Percentiles rank a stretch among this genome's conserved stretches.
phyloP scores from a whole-genome alignment of 139 green algal genomes.

The Coelastrella sp. region DNA sequence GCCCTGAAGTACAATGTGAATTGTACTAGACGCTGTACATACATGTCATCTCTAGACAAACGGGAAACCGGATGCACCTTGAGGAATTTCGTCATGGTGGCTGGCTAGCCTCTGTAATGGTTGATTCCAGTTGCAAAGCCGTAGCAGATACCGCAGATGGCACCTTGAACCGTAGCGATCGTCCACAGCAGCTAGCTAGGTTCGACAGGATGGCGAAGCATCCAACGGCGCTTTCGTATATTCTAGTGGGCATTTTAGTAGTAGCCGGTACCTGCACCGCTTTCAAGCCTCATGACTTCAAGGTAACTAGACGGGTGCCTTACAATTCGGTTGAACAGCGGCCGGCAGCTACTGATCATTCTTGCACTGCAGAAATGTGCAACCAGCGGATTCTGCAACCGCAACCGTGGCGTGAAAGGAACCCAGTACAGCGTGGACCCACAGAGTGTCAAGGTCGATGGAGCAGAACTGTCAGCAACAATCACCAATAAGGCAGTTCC shows the following conservation, averaged over 20 bases:
- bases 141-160: background rate
- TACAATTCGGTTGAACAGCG: background rate
- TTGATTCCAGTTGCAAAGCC: too few species aligned
- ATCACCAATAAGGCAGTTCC: conserved; percentile 61
- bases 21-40: too few species aligned
- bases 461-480: conserved; percentile 59
- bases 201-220: background rate
- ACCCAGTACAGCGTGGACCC: conserved; percentile 70
- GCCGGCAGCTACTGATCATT: background rate
- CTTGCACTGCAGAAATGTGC: conserved; percentile 82
- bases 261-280: conserved; percentile 11
- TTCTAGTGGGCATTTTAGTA: background rate
- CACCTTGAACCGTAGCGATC: background rate
- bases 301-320: conserved; percentile 59
- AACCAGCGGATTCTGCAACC: conserved; percentile 87
- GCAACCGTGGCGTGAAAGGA: conserved; percentile 74
- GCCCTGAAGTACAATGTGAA: too few species aligned
- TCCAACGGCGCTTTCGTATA: background rate
- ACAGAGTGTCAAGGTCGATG: conserved; percentile 64
- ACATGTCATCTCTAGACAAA: too few species aligned
- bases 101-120: too few species aligned
- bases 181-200: background rate
- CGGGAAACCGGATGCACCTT: too few species aligned
- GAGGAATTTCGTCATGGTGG: too few species aligned
- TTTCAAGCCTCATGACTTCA: conserved; percentile 97